phyloP scores from a whole-genome alignment of 1,284 basidiomycete genomes.

The Pisolithus thermaeus region DNA sequence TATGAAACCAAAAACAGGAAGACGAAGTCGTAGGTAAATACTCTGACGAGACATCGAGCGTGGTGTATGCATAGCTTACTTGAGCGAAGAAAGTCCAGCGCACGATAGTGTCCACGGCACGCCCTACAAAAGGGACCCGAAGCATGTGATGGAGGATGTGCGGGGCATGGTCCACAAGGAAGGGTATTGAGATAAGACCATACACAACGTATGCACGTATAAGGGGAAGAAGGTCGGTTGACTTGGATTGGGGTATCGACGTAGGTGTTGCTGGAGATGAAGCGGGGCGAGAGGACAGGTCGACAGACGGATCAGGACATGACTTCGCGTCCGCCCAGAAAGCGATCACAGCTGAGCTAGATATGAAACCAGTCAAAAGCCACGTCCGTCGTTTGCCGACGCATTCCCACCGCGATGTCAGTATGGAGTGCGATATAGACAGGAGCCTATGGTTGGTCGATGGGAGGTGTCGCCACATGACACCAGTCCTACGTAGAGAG shows the following conservation, averaged over 20 bases:
- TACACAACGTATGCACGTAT: constrained; percentile 77
- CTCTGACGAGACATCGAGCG: background rate
- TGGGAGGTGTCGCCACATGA: too few relatives aligned
- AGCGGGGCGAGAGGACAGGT: constrained; percentile 2
- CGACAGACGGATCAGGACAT: background rate
- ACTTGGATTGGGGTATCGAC: constrained; percentile 13
- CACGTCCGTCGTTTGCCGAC: background rate
- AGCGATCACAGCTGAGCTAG: background rate
- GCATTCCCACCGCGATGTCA: background rate
- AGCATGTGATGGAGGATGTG: constrained; percentile 57
- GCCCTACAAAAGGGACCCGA: constrained; percentile 61
- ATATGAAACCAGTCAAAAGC: background rate
- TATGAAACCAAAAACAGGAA: constrained; percentile 23
- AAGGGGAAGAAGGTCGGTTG: constrained; percentile 27
- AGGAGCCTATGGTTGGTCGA: constrained; percentile 2
- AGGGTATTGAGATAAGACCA: constrained; percentile 71
- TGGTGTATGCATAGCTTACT: constrained; percentile 32
- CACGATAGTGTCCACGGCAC: constrained; percentile 67
- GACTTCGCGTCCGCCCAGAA: background rate
- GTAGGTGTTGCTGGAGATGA: background rate
- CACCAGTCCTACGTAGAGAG: too few relatives aligned
- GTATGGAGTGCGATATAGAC: constrained; percentile 1
- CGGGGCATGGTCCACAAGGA: constrained; percentile 75
- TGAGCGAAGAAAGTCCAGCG: constrained; percentile 84
- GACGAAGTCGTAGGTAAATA: background rate